Conservation (phyloP, 2,329 filamentous ascomycete species). For the Fusarium bulbicola region DNA sequence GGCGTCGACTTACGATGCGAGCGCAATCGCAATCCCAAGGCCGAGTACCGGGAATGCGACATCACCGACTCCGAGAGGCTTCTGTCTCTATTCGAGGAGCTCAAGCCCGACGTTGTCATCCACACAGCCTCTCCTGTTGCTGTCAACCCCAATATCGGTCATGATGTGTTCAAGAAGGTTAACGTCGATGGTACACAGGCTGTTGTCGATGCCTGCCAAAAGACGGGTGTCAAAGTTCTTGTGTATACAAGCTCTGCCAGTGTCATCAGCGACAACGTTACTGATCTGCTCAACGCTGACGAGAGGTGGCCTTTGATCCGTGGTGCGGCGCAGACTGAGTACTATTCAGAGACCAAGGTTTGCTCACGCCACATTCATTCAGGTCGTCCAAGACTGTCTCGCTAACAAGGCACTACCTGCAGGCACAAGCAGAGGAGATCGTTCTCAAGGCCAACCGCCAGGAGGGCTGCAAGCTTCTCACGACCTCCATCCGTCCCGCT, state of each 20-base stretch:
- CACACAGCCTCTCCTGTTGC: slow-evolving; percentile 83
- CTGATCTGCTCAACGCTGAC: slow-evolving; percentile 83
- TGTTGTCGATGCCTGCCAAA: slow-evolving; percentile 77
- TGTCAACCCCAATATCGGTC: slow-evolving; percentile 62
- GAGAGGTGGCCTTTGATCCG: slow-evolving; percentile 82
- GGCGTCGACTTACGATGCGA: slow-evolving; percentile 78
- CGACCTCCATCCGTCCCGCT: slow-evolving; percentile 83
- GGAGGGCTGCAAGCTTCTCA: slow-evolving; percentile 69
- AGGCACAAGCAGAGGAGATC: slow-evolving; percentile 82
- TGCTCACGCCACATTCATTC: background rate
- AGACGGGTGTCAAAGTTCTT: slow-evolving; percentile 78
- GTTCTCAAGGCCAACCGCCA: slow-evolving; percentile 79
- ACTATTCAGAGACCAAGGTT: slow-evolving; percentile 93
- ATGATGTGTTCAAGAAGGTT: slow-evolving; percentile 77
- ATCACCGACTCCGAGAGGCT: slow-evolving; percentile 75
- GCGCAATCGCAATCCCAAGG: slow-evolving; percentile 70
- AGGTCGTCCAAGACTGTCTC: background rate
- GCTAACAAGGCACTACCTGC: background rate
- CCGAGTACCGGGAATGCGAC: slow-evolving; percentile 77
- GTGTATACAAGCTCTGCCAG: slow-evolving; percentile 93
- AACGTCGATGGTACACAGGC: slow-evolving; percentile 88
- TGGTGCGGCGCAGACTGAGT: slow-evolving; percentile 76
- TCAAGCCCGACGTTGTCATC: slow-evolving; percentile 83
- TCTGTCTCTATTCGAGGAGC: slow-evolving; percentile 68
- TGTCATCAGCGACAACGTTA: slow-evolving; percentile 82